Evolutionary conservation across 495 filamentous ascomycete genomes (phyloP), one percentile per base, ranked within the genome.

Genomic region (Hypoxylon intermedium): DNA sequence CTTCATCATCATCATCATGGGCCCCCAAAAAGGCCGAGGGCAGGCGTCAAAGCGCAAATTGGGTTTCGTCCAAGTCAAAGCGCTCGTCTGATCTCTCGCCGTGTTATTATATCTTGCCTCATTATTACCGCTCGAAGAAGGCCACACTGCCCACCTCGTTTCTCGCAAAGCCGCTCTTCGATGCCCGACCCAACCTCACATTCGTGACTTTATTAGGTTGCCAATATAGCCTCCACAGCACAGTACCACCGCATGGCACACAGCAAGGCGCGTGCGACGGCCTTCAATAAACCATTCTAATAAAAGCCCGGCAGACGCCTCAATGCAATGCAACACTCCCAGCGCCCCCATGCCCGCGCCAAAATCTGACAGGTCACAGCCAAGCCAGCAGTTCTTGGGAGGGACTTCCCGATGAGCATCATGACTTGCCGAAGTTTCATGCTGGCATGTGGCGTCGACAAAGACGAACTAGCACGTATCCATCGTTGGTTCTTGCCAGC

Each of bases 21-120:
- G 55, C 46, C 60, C 34, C 45, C 38, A 38, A 59, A 65, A 54
- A 51, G 50, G 46, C 62, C 62, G 62, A 60, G 43, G n/a, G 13
- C 7, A 60, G 20, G 50, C 44, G 62, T 65, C 62, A 65, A 65
- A 65, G 62, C 62, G 62, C 41, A 65, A 65, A 60, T 65, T 65
- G 51, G 40, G 62, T 65, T 65, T 65, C 62, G 56, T 42, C 62
- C 42, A 52, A 20, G 62, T 65, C 62, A 65, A 65, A 65, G 62
- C 62, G 62, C 56, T 65, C 62, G 62, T 65, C 62, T 65, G 62
- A 65, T 65, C 62, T 59, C 55, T 58, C 38, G 23, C 51, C 34
- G 31, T 28, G n/a, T 43, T 33, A 16, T 48, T 50, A 50, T 60
- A 43, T 56, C 28, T 51, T 23, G 21, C 20, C 36, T 53, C 33